phyloP scores from a whole-genome alignment of 768 basidiomycete species.

The Tricholomella constricta region DNA sequence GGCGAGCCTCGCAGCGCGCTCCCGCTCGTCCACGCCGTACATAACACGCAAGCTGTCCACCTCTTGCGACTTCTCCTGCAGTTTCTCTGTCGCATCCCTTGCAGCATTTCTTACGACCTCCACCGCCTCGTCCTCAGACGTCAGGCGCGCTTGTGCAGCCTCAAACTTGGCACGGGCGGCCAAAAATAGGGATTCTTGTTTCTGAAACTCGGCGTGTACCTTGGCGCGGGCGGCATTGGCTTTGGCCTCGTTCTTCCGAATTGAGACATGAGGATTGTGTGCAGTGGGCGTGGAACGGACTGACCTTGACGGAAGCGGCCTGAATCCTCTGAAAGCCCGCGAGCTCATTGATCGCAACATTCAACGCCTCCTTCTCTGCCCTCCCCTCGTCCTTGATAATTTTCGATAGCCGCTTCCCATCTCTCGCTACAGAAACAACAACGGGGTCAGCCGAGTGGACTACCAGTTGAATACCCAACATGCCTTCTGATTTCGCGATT shows the following conservation, averaged over 20 bases:
- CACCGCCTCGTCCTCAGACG: conserved; percentile 47
- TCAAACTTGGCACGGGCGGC: conserved; percentile 65
- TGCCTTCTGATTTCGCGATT: conserved; percentile 56
- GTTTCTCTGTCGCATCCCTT: conserved; percentile 56
- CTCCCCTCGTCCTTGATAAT: conserved; percentile 72
- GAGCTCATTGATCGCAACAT: conserved; percentile 63
- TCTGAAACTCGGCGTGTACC: conserved; percentile 58
- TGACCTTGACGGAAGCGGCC: conserved; percentile 60
- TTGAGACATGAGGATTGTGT: background rate
- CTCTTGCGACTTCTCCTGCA: conserved; percentile 74
- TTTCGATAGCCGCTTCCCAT: conserved; percentile 63
- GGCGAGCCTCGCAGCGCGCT: conserved; percentile 53
- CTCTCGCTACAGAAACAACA: conserved; percentile 43
- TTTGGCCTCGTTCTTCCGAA: conserved; percentile 55
- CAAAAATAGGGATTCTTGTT: conserved; percentile 60
- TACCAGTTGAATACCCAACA: background rate
- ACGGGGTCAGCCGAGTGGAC: conserved; percentile 15
- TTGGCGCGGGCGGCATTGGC: conserved; percentile 56
- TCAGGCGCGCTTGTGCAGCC: conserved; percentile 48
- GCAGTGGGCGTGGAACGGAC: conserved; percentile 7
- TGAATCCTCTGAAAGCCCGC: conserved; percentile 71
- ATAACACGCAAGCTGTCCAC: conserved; percentile 65
- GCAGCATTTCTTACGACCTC: conserved; percentile 55
- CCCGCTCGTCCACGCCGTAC: conserved; percentile 73
- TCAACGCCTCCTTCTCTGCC: conserved; percentile 63